Evolutionary conservation across 345 rosid species (phyloP).

Genomic region (Ceriops tagal): DNA sequence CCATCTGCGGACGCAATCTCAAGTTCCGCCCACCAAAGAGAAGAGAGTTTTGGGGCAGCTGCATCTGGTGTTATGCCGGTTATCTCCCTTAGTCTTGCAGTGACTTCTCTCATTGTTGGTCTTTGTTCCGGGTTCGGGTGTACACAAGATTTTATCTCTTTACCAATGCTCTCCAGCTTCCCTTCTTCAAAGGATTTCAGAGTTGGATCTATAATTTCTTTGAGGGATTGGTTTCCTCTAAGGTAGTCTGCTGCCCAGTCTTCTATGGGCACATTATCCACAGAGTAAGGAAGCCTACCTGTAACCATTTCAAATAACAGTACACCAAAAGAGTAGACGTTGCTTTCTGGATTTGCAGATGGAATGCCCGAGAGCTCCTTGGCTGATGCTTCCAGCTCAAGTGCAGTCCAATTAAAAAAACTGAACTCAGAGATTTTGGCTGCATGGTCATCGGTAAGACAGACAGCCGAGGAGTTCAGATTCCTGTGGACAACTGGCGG

Average conservation of each 20-base stretch:
- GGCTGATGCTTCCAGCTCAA: conserved; percentile 38
- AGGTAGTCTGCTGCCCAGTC: conserved; percentile 55
- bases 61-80: conserved; percentile 62
- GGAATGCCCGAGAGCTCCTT: conserved; percentile 42
- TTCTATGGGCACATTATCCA: conserved; percentile 36
- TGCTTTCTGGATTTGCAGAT: conserved; percentile 37
- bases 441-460: conserved; percentile 86
- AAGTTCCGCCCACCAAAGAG: conserved; percentile 98
- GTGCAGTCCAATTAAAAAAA: conserved; percentile 44
- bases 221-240: conserved; percentile 37
- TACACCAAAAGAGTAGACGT: conserved; percentile 64
- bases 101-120: conserved; percentile 56
- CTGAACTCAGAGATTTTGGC: conserved; percentile 83
- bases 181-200: conserved; percentile 52
- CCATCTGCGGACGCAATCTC: conserved; percentile 63
- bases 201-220: conserved; percentile 63
- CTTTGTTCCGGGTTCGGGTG: conserved; percentile 52
- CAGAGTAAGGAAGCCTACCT: conserved; percentile 59
- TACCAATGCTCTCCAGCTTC: conserved; percentile 43
- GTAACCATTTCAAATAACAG: conserved; percentile 72
- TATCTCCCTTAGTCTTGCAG: conserved; percentile 59
- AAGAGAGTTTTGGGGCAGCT: conserved; percentile 70
- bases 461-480: conserved; percentile 62
- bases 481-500: conserved; percentile 61
- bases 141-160: conserved; percentile 59